A percentile compares a stretch with the other conserved stretches of the same genome.
Conservation (phyloP, 208 protist species). For the Tritrichomonas musculus region DNA sequence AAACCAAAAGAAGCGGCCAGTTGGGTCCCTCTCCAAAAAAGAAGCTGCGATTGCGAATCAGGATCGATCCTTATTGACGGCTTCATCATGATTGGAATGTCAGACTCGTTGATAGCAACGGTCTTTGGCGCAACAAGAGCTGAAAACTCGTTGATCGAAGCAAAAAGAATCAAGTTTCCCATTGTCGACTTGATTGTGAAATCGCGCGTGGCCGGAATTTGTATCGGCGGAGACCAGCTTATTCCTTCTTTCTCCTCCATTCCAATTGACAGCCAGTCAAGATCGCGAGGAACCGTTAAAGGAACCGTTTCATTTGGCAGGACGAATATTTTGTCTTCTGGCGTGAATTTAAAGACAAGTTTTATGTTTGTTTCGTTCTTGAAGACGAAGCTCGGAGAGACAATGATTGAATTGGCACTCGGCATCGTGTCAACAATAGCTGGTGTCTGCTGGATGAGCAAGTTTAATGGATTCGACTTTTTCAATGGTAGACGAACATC, state of each 20-base stretch:
- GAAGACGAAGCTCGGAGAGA: background rate
- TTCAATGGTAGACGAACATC: background rate
- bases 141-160: background rate
- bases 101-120: background rate
- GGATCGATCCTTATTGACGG: background rate
- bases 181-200: background rate
- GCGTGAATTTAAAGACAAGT: background rate
- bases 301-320: background rate
- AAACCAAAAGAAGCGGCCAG: background rate
- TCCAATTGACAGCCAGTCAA: background rate
- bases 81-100: background rate
- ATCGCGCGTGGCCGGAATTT: background rate
- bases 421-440: background rate
- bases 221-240: background rate
- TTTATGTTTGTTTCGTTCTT: background rate
- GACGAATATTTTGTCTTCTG: background rate
- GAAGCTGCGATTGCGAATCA: background rate
- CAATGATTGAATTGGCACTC: background rate
- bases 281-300: background rate
- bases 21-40: background rate
- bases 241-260: background rate
- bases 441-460: background rate
- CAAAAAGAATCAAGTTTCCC: background rate
- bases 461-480: too few species aligned
- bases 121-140: background rate